Evolutionary conservation across 2,329 filamentous ascomycete genomes (phyloP).

Genomic region (Thelonectria blattea): DNA sequence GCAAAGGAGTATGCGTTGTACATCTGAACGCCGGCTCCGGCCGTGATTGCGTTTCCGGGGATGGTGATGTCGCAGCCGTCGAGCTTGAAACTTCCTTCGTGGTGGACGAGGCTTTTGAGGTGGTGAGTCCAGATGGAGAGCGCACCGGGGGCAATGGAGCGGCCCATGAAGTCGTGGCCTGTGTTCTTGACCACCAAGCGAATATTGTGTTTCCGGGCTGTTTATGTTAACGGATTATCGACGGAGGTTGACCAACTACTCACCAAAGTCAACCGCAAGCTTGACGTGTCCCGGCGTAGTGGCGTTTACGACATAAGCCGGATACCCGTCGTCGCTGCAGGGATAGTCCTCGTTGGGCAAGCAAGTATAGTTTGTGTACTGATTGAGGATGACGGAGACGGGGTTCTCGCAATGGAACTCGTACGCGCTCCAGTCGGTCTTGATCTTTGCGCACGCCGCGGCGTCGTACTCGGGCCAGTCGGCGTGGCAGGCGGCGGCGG

Average conservation of each 20-base stretch:
- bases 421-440: conserved; percentile 37
- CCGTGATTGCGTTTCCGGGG: conserved; percentile 55
- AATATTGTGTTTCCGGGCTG: conserved; percentile 50
- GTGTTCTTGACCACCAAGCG: conserved; percentile 50
- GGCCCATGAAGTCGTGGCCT: conserved; percentile 52
- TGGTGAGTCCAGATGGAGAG: conserved; percentile 61
- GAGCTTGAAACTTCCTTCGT: conserved; percentile 49
- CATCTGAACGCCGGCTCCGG: conserved; percentile 60
- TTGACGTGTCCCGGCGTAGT: conserved; percentile 43
- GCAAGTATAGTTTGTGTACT: conserved; percentile 58
- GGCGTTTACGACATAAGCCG: conserved; percentile 46
- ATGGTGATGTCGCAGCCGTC: conserved; percentile 50
- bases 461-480: conserved; percentile 35
- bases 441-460: conserved; percentile 38
- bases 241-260: neutral
- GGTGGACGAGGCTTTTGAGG: conserved; percentile 48
- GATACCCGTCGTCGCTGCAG: conserved; percentile 44
- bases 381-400: conserved; percentile 45
- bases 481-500: conserved; percentile 41
- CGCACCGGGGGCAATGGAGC: conserved; percentile 55
- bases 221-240: neutral
- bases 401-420: conserved; percentile 40
- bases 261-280: conserved; percentile 51
- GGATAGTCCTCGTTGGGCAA: conserved; percentile 48
- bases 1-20: conserved; percentile 54